Percentiles rank a stretch among this genome's conserved stretches.
These are phyloP conservation scores for Eimeria tenella DNA, from an alignment of 169 alveolate species.

Conservation along the genomic window DNA sequence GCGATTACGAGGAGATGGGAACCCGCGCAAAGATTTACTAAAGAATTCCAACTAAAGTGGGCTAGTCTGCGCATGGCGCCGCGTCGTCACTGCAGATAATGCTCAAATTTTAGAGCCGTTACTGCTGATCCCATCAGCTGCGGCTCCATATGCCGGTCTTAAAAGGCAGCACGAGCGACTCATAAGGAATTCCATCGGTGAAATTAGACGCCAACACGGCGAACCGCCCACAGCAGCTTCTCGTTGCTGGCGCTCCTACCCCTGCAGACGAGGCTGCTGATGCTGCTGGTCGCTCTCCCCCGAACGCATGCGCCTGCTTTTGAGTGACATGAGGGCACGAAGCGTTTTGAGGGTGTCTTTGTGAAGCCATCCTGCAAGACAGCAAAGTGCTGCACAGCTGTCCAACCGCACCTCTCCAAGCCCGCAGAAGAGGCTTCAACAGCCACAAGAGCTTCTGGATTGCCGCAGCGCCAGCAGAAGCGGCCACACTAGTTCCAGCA, in stretches of 20 bases:
- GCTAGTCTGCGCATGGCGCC: no score
- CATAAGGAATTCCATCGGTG: no score
- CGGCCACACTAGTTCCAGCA: not conserved
- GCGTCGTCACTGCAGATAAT: no score
- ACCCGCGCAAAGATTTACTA: no score
- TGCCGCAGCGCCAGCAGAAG: not conserved
- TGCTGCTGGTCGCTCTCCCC: conserved; percentile 50
- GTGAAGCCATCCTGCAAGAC: conserved; percentile 81
- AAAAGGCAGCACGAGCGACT: no score
- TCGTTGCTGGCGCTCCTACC: not conserved
- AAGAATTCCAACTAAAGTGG: no score
- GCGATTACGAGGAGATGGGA: no score
- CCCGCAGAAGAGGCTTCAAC: not conserved
- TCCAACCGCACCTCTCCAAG: not conserved
- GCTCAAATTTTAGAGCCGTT: no score
- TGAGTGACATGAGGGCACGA: conserved; percentile 83
- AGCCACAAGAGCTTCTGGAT: not conserved
- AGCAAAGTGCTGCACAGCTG: not conserved
- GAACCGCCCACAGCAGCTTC: no score
- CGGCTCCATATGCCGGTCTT: no score
- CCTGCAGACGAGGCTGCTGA: conserved; percentile 14
- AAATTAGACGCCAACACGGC: no score
- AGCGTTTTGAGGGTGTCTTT: conserved; percentile 81
- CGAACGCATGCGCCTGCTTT: conserved; percentile 83
- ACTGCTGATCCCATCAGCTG: no score